Evolutionary conservation across 2,329 filamentous ascomycete genomes (phyloP).

Genomic region (Fusarium pseudonygamai): DNA sequence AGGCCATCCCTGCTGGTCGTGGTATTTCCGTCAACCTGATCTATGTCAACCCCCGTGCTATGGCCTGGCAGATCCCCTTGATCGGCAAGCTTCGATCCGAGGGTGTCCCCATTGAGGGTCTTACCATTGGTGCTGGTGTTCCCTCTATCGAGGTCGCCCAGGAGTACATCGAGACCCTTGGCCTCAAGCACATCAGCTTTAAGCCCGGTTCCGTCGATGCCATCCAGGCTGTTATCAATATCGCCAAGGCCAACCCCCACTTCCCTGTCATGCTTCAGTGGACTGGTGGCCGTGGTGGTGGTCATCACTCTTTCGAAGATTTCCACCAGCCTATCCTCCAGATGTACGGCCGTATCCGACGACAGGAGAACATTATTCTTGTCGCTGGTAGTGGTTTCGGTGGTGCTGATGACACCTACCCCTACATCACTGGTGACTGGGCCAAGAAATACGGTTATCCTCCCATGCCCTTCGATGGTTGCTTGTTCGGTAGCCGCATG

Average conservation of each 20-base stretch:
- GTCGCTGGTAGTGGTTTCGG: conserved; percentile 94
- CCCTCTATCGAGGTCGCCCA: conserved; percentile 93
- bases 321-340: conserved; percentile 92
- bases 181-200: conserved; percentile 92
- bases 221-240: conserved; percentile 90
- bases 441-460: conserved; percentile 87
- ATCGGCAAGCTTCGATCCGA: conserved; percentile 82
- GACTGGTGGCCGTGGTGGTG: conserved; percentile 93
- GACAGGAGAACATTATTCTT: conserved; percentile 86
- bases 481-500: conserved; percentile 89
- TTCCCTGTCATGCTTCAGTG: conserved; percentile 96
- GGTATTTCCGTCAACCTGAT: conserved; percentile 92
- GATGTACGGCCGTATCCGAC: conserved; percentile 90
- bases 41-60: conserved; percentile 88
- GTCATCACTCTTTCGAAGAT: conserved; percentile 94
- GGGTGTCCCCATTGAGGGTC: conserved; percentile 88
- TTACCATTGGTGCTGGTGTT: conserved; percentile 93
- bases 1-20: conserved; percentile 82
- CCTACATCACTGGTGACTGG: conserved; percentile 90
- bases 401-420: conserved; percentile 88
- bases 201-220: conserved; percentile 91
- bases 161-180: conserved; percentile 92
- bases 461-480: conserved; percentile 93
- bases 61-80: conserved; percentile 92
- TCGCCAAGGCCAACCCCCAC: conserved; percentile 90